Evolutionary conservation across 176 grass and related monocot species (phyloP), one percentile per base, ranked within the genome.

Genomic region (Metroxylon sagu): DNA sequence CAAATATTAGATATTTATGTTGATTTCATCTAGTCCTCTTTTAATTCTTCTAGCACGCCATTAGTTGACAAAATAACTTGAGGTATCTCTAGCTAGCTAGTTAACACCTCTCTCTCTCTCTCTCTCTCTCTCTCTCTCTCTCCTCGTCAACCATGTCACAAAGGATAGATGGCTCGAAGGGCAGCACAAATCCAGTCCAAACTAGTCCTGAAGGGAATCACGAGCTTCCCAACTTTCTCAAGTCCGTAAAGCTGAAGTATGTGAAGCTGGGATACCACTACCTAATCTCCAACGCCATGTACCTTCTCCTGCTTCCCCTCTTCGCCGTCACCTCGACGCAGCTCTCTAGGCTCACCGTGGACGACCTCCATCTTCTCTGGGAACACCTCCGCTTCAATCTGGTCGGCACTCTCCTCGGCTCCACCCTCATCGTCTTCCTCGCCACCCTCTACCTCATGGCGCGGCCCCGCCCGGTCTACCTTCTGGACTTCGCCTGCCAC

Each of bases 401-500:
- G 0, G 26, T 54, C 0, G 16, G 63, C 26, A 17, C 71, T 39
- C 1, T 51, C 14, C 3, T 76, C 0, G 26, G 72, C 26, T 25
- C 60, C 1, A 55, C 15, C 1, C 26, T 68, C 1, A 2, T 30
- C 1, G 6, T 62, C 0, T n/a, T 79, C 0, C 60, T 90, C 58
- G 18, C 49, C 0, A 59, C 64, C 0, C 4, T 65, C n/a, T 83
- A 88, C 77, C 49, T 83, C 57, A 56, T 61, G 52, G 56, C 59
- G 7, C 70, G 79, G 3, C 84, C 84, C 16, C 70, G 52, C 4
- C 50, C 79, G 0, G 75, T 87, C 1, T 87, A 87, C 75, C 84
- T 87, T 0, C 70, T 87, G 2, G 75, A 87, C 64, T 87, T 87
- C 59, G 65, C 84, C 0, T 87, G 84, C 67, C 75, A 78, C 74